Conservation (phyloP, 1,284 basidiomycete genomes). For the Rhodotorula sp. region DNA sequence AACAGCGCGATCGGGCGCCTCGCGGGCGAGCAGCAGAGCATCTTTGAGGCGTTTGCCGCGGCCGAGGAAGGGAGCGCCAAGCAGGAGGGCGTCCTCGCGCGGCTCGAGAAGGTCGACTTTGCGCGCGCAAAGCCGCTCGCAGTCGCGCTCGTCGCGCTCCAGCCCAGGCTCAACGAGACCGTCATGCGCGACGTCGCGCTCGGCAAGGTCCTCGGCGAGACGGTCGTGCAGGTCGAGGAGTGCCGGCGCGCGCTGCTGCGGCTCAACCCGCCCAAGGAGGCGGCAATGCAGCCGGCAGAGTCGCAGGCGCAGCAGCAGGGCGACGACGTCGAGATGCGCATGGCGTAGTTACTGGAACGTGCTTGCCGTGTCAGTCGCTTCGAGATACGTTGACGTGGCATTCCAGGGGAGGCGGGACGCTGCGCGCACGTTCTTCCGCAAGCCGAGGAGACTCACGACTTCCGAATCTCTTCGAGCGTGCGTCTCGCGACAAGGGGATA, state of each 20-base stretch:
- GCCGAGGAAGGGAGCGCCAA: constrained; percentile 26
- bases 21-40: constrained; percentile 29
- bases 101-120: constrained; percentile 37
- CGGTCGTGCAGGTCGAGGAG: constrained; percentile 16
- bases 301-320: background rate
- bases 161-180: constrained; percentile 17
- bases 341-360: background rate
- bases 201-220: constrained; percentile 37
- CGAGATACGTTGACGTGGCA: too few relatives aligned
- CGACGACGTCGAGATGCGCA: constrained; percentile 9
- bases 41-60: constrained; percentile 36
- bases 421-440: too few relatives aligned
- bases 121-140: constrained; percentile 14
- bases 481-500: too few relatives aligned
- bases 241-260: constrained; percentile 8
- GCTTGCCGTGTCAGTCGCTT: too few relatives aligned
- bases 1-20: constrained; percentile 29
- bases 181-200: constrained; percentile 34
- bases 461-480: too few relatives aligned
- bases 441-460: too few relatives aligned
- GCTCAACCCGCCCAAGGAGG: background rate
- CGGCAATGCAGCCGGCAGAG: background rate
- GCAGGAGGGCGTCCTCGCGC: constrained; percentile 18
- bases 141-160: constrained; percentile 23
- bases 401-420: too few relatives aligned